Evolutionary conservation across 1,284 basidiomycete genomes (phyloP).

Genomic region (Ceratobasidium sp.): DNA sequence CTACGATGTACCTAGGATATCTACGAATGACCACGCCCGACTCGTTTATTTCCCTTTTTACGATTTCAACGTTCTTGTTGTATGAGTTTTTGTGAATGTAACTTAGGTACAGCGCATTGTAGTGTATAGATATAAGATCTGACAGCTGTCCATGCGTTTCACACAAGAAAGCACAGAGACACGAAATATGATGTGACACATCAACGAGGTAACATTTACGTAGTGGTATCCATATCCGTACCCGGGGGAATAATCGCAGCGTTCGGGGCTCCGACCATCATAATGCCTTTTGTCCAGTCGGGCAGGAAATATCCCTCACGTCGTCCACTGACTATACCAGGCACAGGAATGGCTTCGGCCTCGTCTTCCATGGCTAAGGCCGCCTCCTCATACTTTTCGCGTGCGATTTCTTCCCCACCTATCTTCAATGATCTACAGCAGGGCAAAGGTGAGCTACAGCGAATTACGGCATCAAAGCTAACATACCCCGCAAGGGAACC

Average conservation of each 20-base stretch:
- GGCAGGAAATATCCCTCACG: slow-evolving; percentile 30
- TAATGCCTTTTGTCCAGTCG: slow-evolving; percentile 35
- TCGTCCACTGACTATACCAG: slow-evolving; percentile 12
- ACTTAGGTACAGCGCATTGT: slow-evolving; percentile 34
- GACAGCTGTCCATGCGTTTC: slow-evolving; percentile 11
- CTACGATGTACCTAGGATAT: slow-evolving; percentile 1
- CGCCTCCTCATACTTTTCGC: slow-evolving; percentile 85
- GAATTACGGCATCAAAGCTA: not conserved
- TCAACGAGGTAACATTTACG: not conserved
- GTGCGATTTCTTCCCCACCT: slow-evolving; percentile 75
- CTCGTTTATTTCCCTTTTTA: slow-evolving; percentile 1
- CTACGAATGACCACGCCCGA: slow-evolving; percentile 8
- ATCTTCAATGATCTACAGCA: slow-evolving; percentile 74
- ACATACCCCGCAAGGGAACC: slow-evolving; percentile 87
- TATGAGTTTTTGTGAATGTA: slow-evolving; percentile 32
- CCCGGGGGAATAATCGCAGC: slow-evolving; percentile 24
- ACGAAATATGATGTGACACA: no score
- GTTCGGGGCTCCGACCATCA: slow-evolving; percentile 19
- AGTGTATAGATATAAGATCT: slow-evolving; percentile 31
- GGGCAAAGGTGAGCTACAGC: slow-evolving; percentile 1
- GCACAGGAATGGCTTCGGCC: not conserved
- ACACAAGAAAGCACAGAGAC: no score
- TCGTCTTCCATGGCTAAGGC: slow-evolving; percentile 42
- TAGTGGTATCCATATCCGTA: slow-evolving; percentile 1
- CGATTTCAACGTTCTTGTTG: slow-evolving; percentile 16